Base-by-base conservation (phyloP, 805 yeast species). In the Barnettozyma wickerhamii region DNA sequence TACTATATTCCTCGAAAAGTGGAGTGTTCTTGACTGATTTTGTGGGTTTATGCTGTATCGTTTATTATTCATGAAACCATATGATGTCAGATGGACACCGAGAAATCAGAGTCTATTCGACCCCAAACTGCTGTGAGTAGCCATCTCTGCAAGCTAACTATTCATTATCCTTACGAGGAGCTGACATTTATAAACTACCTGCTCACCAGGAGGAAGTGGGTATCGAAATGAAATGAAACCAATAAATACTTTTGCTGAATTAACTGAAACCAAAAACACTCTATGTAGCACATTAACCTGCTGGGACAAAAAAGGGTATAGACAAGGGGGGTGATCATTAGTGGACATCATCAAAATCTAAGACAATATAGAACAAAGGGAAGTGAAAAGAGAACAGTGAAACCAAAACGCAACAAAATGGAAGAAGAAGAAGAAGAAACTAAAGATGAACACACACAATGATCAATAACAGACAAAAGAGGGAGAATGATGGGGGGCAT, bases 181-280 rank as follows among this genome's bases (percentile, higher is more conserved):
- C n/a, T n/a, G n/a, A n/a, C n/a, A n/a, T n/a, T n/a, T n/a, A n/a
- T n/a, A n/a, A n/a, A n/a, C n/a, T n/a, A n/a, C n/a, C n/a, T n/a
- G n/a, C n/a, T 9, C 12, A 23, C 3, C 12, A 23, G 12, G 26
- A 23, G 12, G 10, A 23, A 23, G 26, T 9, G 26, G 26, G 26
- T 23, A 23, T 23, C 26, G 26, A 3, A 12, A n/a, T n/a, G n/a
- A n/a, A n/a, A n/a, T n/a, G n/a, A n/a, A n/a, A n/a, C n/a, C n/a
- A n/a, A n/a, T n/a, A n/a, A n/a, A n/a, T n/a, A n/a, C n/a, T n/a
- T n/a, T n/a, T n/a, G n/a, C n/a, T n/a, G n/a, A n/a, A n/a, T n/a
- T n/a, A n/a, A n/a, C n/a, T n/a, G 24, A 33, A 33, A 33, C 36
- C 36, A 33, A 33, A 21, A 33, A 33, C 29, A 17, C 24, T 33